These are phyloP conservation scores for Globisporangium carolinianum DNA, from an alignment of 352 stramenopile genomes.

Conservation along the genomic window DNA sequence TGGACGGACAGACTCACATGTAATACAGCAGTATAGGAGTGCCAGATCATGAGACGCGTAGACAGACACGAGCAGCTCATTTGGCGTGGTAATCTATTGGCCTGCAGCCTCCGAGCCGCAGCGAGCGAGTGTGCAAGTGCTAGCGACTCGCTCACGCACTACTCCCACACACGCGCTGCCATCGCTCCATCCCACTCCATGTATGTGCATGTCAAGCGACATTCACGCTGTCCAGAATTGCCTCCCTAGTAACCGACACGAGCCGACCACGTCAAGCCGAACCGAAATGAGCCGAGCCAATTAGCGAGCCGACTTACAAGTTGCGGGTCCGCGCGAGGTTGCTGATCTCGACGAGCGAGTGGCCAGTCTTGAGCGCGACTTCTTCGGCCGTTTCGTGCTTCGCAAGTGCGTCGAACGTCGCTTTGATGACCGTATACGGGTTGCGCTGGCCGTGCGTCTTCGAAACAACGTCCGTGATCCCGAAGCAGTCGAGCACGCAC, in stretches of 20 bases:
- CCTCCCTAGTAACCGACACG: no score
- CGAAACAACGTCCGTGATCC: slow-evolving; percentile 89
- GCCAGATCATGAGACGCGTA: no score
- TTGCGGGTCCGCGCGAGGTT: slow-evolving; percentile 65
- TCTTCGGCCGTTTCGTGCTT: slow-evolving; percentile 93
- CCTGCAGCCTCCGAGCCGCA: background rate
- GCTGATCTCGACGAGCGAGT: slow-evolving; percentile 77
- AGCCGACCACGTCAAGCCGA: no score
- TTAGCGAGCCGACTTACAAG: slow-evolving; percentile 26
- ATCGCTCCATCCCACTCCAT: no score
- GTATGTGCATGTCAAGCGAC: no score
- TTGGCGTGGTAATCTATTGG: background rate
- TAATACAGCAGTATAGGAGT: no score
- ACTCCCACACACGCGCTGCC: background rate
- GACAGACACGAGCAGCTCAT: background rate
- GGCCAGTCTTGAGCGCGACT: slow-evolving; percentile 90
- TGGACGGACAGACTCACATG: background rate
- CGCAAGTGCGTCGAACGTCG: slow-evolving; percentile 92
- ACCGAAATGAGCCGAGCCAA: no score
- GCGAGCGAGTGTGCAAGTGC: no score
- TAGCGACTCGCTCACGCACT: background rate
- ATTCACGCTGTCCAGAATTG: no score
- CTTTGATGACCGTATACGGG: slow-evolving; percentile 92
- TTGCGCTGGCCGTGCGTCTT: slow-evolving; percentile 94
- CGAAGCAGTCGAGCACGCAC: slow-evolving; percentile 85